These are phyloP conservation scores for Adansonia digitata DNA, from an alignment of 345 rosid genomes.

Conservation along the genomic window DNA sequence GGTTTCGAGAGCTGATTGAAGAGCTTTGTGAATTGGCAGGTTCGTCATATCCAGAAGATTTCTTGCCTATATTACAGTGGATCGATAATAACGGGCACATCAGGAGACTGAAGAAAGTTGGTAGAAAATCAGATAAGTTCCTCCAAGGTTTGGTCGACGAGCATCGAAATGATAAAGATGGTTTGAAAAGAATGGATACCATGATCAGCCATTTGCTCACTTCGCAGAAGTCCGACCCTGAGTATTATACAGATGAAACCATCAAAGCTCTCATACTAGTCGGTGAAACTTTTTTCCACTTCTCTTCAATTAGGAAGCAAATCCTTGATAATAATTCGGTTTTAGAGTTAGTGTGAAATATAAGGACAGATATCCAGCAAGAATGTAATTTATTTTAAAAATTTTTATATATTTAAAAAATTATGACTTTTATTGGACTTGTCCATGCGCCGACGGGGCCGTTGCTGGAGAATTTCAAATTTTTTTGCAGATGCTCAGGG, in stretches of 20 bases:
- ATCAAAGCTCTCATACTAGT: slow-evolving; percentile 48
- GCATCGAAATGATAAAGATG: slow-evolving; percentile 26
- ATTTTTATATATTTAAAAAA: too few species aligned
- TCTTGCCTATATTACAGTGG: slow-evolving; percentile 28
- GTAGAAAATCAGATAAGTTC: slow-evolving; percentile 28
- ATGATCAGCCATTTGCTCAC: slow-evolving; percentile 53
- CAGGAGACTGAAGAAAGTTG: slow-evolving; percentile 30
- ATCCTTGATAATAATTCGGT: too few species aligned
- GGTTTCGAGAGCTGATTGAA: slow-evolving; percentile 28
- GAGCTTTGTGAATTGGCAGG: slow-evolving; percentile 22
- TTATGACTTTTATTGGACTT: too few species aligned
- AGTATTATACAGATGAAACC: slow-evolving; percentile 44
- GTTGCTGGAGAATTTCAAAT: too few species aligned
- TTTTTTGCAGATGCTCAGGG: too few species aligned
- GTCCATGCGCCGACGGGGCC: too few species aligned
- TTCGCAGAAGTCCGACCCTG: slow-evolving; percentile 34
- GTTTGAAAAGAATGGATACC: slow-evolving; percentile 19
- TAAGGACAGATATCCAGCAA: too few species aligned
- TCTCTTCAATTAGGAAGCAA: too few species aligned
- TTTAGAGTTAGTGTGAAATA: too few species aligned
- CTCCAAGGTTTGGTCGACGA: slow-evolving; percentile 46
- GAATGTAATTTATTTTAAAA: too few species aligned
- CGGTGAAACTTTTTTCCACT: too few species aligned
- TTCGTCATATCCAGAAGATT: slow-evolving; percentile 28
- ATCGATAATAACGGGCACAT: slow-evolving; percentile 23